These are phyloP conservation scores for Begonia masoniana DNA, from an alignment of 306 rosid genomes.

Conservation along the genomic window DNA sequence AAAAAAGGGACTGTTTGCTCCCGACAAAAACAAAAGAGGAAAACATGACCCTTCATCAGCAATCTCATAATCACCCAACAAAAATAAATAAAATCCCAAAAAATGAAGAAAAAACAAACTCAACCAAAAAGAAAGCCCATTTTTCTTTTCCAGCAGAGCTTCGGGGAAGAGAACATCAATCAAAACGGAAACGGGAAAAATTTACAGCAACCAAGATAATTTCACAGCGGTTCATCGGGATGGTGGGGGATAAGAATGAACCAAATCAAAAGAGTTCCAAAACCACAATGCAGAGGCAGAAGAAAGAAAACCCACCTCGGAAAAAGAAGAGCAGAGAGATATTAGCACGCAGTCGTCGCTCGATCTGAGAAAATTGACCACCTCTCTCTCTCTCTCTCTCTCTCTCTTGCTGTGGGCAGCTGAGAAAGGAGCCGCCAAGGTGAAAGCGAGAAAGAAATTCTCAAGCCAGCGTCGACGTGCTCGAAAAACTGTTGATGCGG, in stretches of 20 bases:
- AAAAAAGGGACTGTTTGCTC: no score
- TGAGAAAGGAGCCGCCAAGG: not conserved
- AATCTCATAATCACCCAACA: no score
- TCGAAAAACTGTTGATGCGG: not conserved
- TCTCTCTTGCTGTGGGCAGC: not conserved
- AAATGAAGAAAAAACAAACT: no score
- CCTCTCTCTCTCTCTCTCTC: not conserved
- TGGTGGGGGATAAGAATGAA: not conserved
- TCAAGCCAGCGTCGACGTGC: not conserved
- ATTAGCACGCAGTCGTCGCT: conserved; percentile 1
- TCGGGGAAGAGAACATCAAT: no score
- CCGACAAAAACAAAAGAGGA: no score
- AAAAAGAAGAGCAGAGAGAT: conserved; percentile 2
- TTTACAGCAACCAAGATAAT: not conserved
- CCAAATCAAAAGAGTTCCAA: not conserved
- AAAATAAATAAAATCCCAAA: no score
- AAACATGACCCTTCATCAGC: no score
- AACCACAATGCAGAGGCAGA: not conserved
- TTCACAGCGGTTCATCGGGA: not conserved
- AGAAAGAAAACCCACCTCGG: conserved; percentile 4
- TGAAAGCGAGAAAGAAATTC: not conserved
- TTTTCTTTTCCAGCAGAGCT: not conserved
- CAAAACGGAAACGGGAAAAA: not conserved
- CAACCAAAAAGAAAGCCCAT: not conserved
- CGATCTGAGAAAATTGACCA: conserved; percentile 11